Conservation (phyloP, 2,329 filamentous ascomycete species). For the Pyrenophora teres region DNA sequence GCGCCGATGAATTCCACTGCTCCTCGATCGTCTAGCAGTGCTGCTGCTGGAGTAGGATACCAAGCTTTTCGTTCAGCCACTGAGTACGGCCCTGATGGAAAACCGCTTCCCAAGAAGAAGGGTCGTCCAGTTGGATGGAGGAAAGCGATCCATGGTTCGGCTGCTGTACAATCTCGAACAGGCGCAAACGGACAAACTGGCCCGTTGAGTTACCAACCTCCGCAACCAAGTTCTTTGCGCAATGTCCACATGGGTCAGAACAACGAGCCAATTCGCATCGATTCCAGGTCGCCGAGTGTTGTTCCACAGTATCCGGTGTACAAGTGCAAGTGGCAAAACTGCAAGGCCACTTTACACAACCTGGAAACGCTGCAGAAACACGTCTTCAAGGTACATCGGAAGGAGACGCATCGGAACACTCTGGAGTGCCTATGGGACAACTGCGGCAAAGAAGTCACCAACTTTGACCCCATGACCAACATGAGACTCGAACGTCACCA, state of each 20-base stretch:
- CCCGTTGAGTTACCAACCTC: slow-evolving; percentile 15
- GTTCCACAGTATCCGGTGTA: slow-evolving; percentile 54
- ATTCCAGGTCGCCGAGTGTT: slow-evolving; percentile 41
- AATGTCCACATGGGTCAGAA: slow-evolving; percentile 3
- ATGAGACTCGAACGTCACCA: slow-evolving; percentile 25
- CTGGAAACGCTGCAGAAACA: slow-evolving; percentile 64
- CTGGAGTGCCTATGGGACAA: slow-evolving; percentile 54
- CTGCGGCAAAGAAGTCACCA: slow-evolving; percentile 44
- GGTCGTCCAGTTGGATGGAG: slow-evolving; percentile 57
- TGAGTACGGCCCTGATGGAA: slow-evolving; percentile 38
- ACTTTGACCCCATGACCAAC: slow-evolving; percentile 29
- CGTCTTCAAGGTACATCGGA: slow-evolving; percentile 60
- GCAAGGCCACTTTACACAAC: slow-evolving; percentile 65
- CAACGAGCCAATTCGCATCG: slow-evolving; percentile 28
- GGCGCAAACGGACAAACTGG: slow-evolving; percentile 25
- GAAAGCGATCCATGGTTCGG: slow-evolving; percentile 52
- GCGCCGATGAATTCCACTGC: slow-evolving; percentile 34
- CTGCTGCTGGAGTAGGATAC: slow-evolving; percentile 45
- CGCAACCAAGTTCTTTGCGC: slow-evolving; percentile 34
- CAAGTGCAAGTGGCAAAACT: slow-evolving; percentile 63
- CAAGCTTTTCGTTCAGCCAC: slow-evolving; percentile 47
- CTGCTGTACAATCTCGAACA: slow-evolving; percentile 31
- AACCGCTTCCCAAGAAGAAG: slow-evolving; percentile 50
- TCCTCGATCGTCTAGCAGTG: slow-evolving; percentile 23
- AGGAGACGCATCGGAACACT: slow-evolving; percentile 39